Base-by-base conservation (phyloP, 2,329 filamentous ascomycete species). In the Ophiostoma piceae region DNA sequence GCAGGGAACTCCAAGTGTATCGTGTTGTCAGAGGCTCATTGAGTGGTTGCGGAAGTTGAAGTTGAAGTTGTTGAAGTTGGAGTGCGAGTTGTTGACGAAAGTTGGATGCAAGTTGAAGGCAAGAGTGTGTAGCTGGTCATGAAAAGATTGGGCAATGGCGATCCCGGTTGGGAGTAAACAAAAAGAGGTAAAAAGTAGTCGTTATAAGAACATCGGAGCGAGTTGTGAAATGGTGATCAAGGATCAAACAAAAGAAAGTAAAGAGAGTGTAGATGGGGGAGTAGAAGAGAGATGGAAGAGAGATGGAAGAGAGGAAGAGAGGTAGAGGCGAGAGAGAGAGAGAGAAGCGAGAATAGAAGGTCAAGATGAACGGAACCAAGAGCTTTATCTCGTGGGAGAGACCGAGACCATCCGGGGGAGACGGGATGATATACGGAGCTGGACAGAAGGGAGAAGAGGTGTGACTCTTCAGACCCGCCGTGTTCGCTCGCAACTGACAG, bases 151-250 rank as follows among this genome's bases (percentile, higher is more conserved):
- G 66, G 67, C 67, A 57, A 57, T 57, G 51, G 51, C 70, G 71
- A 67, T 76, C 76, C 75, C 75, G 39, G 71, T 60, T 73, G 71
- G 71, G 74, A 73, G 69, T 69, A 72, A 74, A 72, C 69, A 74
- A 72, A 74, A 74, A 72, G 73, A 75, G 74, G 77, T 74, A 75
- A 43, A 41, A 32, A 35, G 77, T 74, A 74, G 73, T 79, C 76
- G 79, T 81, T 79, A 80, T 79, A 79, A 80, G 77, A 78, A 79
- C 80, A 82, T 82, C 76, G 77, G 77, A 77, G 77, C 77, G 76
- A 75, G 37, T 70, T 64, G 67, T 35, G 9, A 39, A n/a, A 51
- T 67, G 32, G 35, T 35, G 39, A 66, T 37, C 66, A 9, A 11
- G 2, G 66, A 67, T 29, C 41, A 62, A 60, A 67, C 67, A 60